These are phyloP conservation scores for Stylosanthes scabra DNA, from an alignment of 331 rosid species.

Conservation along the genomic window DNA sequence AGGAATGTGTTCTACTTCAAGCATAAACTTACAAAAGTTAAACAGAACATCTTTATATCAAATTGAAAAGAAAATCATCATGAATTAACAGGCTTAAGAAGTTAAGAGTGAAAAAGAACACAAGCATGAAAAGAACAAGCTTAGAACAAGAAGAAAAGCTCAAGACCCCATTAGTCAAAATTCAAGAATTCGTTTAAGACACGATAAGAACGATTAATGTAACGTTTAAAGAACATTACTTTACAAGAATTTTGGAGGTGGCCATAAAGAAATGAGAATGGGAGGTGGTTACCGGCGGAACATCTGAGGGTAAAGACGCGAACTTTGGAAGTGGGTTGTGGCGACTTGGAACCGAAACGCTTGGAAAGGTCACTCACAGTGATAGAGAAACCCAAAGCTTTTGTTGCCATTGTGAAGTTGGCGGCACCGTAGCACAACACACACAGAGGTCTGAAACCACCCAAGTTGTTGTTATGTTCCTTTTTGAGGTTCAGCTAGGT, in stretches of 20 bases:
- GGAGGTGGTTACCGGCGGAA: constrained; percentile 50
- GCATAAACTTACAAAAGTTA: background rate
- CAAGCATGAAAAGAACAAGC: background rate
- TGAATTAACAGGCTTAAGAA: no score
- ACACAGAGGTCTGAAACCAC: constrained; percentile 4
- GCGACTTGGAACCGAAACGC: constrained; percentile 28
- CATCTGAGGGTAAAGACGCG: constrained; percentile 53
- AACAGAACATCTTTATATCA: background rate
- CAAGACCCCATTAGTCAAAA: background rate
- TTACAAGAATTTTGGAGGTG: background rate
- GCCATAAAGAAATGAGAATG: background rate
- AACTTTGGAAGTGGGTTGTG: constrained; percentile 14
- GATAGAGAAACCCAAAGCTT: constrained; percentile 35
- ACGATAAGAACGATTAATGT: background rate
- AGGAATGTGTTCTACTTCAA: background rate
- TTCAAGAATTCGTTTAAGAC: background rate
- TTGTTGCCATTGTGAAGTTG: constrained; percentile 45
- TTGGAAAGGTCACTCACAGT: constrained; percentile 13
- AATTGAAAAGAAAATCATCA: background rate
- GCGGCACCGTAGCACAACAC: background rate
- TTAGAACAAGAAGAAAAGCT: background rate
- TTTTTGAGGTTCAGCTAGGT: background rate
- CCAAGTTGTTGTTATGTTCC: background rate
- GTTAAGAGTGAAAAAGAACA: no score
- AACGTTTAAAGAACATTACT: background rate